phyloP scores from a whole-genome alignment of 2,329 filamentous ascomycete species.

The Botryotinia narcissicola region DNA sequence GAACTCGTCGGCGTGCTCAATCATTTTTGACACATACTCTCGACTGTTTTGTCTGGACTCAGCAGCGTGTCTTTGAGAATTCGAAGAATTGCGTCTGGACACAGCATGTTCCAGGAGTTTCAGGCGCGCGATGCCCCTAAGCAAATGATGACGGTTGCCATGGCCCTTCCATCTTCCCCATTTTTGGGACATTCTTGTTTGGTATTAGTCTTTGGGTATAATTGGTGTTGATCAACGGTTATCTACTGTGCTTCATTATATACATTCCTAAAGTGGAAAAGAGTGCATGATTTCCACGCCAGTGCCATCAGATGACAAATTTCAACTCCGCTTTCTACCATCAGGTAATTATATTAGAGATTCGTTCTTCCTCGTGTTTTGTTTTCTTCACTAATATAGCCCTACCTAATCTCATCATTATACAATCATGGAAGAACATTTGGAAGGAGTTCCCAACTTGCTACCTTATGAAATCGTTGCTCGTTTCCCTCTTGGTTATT shows the following conservation, averaged over 20 bases:
- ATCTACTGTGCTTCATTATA: not conserved
- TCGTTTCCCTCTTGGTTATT: slow-evolving; percentile 11
- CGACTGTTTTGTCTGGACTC: too few species aligned
- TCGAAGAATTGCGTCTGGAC: not conserved
- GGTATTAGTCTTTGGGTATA: not conserved
- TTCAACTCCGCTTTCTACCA: not conserved
- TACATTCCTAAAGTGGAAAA: not conserved
- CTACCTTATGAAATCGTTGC: not conserved
- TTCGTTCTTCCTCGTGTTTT: not conserved
- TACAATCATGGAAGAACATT: not conserved
- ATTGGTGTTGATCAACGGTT: not conserved
- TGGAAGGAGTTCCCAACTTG: not conserved
- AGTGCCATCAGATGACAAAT: not conserved
- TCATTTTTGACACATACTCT: not conserved
- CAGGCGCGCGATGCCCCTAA: not conserved
- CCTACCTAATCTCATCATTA: not conserved
- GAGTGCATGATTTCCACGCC: not conserved
- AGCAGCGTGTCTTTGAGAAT: not conserved
- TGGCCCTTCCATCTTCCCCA: not conserved
- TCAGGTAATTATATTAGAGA: not conserved
- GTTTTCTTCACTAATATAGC: not conserved
- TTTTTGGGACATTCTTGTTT: not conserved
- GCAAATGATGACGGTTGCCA: not conserved
- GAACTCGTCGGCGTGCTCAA: not conserved
- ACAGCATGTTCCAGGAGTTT: not conserved